A percentile compares a stretch with the other conserved stretches of the same genome.
Conservation (phyloP, 495 filamentous ascomycete species). For the Daldinia grandis region DNA sequence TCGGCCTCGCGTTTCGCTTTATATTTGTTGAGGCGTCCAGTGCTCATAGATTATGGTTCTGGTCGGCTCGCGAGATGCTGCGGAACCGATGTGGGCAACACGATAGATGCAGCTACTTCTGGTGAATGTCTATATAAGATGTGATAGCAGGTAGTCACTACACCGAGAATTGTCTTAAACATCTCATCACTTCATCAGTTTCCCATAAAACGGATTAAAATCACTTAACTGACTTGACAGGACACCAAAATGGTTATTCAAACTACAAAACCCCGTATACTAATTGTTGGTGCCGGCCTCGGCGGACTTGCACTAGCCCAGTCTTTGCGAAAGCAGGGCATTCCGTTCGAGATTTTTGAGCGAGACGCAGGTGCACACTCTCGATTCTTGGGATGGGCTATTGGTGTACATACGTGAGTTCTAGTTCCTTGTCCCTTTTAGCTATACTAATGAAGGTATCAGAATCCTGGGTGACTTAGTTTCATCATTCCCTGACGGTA, state of each 20-base stretch:
- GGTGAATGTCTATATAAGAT: neutral
- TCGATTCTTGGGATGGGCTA: constrained; percentile 61
- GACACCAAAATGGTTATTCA: constrained; percentile 14
- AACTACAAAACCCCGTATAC: constrained; percentile 33
- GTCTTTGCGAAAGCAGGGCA: constrained; percentile 58
- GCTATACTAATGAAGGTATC: constrained; percentile 46
- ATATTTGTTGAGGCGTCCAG: neutral
- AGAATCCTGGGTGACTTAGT: constrained; percentile 30
- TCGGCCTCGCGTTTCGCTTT: neutral
- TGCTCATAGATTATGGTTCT: neutral
- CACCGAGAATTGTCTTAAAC: neutral
- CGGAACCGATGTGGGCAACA: neutral
- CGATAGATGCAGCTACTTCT: neutral
- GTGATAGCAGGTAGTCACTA: neutral
- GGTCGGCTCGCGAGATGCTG: neutral
- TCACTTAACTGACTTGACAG: neutral
- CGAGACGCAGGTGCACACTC: constrained; percentile 49
- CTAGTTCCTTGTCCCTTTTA: neutral
- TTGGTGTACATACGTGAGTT: constrained; percentile 63
- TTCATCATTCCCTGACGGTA: constrained; percentile 53
- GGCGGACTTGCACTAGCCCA: constrained; percentile 51
- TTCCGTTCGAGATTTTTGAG: constrained; percentile 62
- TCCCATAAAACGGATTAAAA: no score
- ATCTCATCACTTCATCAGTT: neutral
- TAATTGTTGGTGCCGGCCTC: constrained; percentile 49